Evolutionary conservation across 2,329 filamentous ascomycete genomes (phyloP).

Genomic region (Fusarium coicis): DNA sequence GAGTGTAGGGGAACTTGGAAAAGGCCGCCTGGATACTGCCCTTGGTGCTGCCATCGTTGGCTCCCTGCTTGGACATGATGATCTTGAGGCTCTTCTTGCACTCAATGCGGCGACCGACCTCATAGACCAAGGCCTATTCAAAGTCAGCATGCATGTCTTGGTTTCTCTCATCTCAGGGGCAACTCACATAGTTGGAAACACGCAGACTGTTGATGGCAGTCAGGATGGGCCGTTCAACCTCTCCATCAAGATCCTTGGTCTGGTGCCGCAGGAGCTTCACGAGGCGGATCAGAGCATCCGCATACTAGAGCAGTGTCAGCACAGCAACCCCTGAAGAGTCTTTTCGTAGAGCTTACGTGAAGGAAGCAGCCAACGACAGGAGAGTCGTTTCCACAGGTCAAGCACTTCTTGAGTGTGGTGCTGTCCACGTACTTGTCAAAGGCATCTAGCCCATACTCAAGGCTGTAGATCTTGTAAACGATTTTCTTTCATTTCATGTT

Average conservation of each 20-base stretch:
- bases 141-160: neutral
- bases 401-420: conserved; percentile 41
- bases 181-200: conserved; percentile 41
- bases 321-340: neutral
- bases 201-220: conserved; percentile 46
- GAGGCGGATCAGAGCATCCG: conserved; percentile 43
- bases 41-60: conserved; percentile 44
- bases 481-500: conserved; percentile 30
- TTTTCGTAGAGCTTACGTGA: conserved; percentile 19
- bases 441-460: conserved; percentile 44
- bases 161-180: neutral
- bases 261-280: conserved; percentile 41
- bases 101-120: conserved; percentile 45
- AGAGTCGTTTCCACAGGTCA: conserved; percentile 38
- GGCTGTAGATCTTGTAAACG: conserved; percentile 37
- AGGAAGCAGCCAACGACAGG: conserved; percentile 44
- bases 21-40: conserved; percentile 45
- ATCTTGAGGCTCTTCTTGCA: conserved; percentile 37
- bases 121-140: conserved; percentile 41
- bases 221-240: conserved; percentile 43
- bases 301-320: conserved; percentile 37
- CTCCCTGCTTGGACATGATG: conserved; percentile 47
- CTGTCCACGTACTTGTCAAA: conserved; percentile 44
- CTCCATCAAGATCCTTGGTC: conserved; percentile 41
- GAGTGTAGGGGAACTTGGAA: conserved; percentile 40